phyloP scores from a whole-genome alignment of 2,329 filamentous ascomycete species.

The Clathrospora elynae region DNA sequence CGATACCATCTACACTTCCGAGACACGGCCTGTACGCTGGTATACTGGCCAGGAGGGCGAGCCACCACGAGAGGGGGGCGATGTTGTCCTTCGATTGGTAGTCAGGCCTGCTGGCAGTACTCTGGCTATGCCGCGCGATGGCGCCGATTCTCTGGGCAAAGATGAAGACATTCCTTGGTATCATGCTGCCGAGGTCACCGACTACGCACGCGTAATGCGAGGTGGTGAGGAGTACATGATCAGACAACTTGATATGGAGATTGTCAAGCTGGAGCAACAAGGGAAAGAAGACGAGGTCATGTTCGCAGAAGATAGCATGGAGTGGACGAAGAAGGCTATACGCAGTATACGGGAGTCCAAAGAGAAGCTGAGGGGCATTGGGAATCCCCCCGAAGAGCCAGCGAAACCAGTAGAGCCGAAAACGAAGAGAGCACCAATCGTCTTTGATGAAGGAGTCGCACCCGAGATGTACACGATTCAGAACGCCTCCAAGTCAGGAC shows the following conservation, averaged over 20 bases:
- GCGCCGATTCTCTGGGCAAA: constrained; percentile 69
- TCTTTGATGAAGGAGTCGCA: constrained; percentile 56
- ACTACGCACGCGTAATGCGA: constrained; percentile 95
- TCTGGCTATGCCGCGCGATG: constrained; percentile 83
- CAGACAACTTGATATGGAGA: constrained; percentile 78
- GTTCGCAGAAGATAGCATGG: constrained; percentile 83
- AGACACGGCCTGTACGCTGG: constrained; percentile 87
- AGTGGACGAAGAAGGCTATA: constrained; percentile 88
- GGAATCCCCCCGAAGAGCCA: constrained; percentile 63
- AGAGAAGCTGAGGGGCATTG: constrained; percentile 72
- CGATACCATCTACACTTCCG: constrained; percentile 89
- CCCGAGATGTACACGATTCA: constrained; percentile 60
- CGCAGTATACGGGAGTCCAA: constrained; percentile 74
- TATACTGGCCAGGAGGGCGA: constrained; percentile 86
- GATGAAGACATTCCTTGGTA: constrained; percentile 90
- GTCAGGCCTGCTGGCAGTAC: constrained; percentile 80
- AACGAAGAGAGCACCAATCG: constrained; percentile 55
- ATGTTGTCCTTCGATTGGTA: constrained; percentile 87
- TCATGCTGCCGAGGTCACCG: constrained; percentile 88
- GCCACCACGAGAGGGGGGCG: constrained; percentile 79
- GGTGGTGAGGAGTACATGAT: constrained; percentile 87
- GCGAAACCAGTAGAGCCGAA: constrained; percentile 58
- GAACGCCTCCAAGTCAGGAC: constrained; percentile 53
- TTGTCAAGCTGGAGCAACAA: constrained; percentile 73
- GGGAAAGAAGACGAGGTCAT: constrained; percentile 88